phyloP scores from a whole-genome alignment of 345 rosid genomes.

The Euphorbia lathyris region DNA sequence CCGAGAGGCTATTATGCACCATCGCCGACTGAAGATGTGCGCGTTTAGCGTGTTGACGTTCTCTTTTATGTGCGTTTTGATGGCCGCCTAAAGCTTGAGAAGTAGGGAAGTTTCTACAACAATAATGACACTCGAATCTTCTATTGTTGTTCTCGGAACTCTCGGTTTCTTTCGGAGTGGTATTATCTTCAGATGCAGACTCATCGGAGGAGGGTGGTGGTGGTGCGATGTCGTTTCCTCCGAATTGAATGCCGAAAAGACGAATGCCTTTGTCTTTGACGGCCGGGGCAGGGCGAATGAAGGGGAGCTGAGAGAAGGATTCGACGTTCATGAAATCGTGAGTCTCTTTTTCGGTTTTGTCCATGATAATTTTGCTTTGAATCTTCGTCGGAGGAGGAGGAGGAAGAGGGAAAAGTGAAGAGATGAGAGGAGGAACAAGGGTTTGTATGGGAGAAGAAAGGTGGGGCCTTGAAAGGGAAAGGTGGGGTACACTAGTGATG shows the following conservation, averaged over 20 bases:
- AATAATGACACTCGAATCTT: slow-evolving; percentile 93
- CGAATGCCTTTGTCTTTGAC: slow-evolving; percentile 62
- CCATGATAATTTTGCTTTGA: slow-evolving; percentile 19
- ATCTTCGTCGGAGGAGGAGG: slow-evolving; percentile 2
- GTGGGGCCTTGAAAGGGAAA: background rate
- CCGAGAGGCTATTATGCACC: slow-evolving; percentile 52
- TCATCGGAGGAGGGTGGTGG: slow-evolving; percentile 16
- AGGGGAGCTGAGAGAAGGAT: slow-evolving; percentile 53
- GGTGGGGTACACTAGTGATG: slow-evolving; percentile 25
- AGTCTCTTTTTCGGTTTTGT: slow-evolving; percentile 37
- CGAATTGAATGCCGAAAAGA: slow-evolving; percentile 84
- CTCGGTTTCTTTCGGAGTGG: slow-evolving; percentile 25
- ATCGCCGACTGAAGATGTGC: slow-evolving; percentile 72
- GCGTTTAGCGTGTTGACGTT: slow-evolving; percentile 90
- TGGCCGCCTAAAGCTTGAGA: slow-evolving; percentile 99
- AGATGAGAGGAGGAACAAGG: background rate
- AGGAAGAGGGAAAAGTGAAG: background rate
- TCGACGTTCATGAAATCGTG: slow-evolving; percentile 53
- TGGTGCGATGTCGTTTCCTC: slow-evolving; percentile 18
- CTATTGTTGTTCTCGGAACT: slow-evolving; percentile 48
- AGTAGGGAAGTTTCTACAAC: slow-evolving; percentile 93
- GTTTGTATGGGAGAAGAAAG: background rate
- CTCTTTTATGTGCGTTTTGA: slow-evolving; percentile 98
- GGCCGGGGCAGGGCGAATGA: slow-evolving; percentile 57
- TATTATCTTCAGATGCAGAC: slow-evolving; percentile 32